Evolutionary conservation across 2,329 filamentous ascomycete genomes (phyloP).

Genomic region (Penicillium sp.): DNA sequence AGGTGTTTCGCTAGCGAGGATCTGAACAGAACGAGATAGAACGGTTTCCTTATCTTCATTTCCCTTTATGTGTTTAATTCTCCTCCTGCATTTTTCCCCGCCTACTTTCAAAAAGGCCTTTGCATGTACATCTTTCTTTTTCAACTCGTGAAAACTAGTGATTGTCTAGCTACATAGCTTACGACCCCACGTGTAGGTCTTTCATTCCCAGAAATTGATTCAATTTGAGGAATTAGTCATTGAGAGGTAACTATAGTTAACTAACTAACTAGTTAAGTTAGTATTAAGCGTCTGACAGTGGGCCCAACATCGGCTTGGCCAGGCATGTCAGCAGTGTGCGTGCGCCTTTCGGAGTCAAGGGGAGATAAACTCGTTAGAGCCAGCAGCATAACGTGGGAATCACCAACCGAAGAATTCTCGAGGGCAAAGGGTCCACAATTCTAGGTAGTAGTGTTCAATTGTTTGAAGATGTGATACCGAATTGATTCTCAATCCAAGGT

Average conservation of each 20-base stretch:
- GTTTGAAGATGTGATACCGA: not conserved
- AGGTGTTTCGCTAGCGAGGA: constrained; percentile 28
- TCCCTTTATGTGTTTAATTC: constrained; percentile 21
- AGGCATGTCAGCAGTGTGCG: not conserved
- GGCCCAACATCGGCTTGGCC: not conserved
- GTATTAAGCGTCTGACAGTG: not conserved
- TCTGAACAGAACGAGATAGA: constrained; percentile 30
- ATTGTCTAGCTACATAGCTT: not conserved
- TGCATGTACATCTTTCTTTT: constrained; percentile 23
- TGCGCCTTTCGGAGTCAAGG: not conserved
- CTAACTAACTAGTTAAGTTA: too few relatives aligned
- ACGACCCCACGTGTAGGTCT: not conserved
- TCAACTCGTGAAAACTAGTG: constrained; percentile 2
- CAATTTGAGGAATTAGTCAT: not conserved
- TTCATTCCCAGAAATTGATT: not conserved
- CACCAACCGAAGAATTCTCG: not conserved
- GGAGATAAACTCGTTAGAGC: not conserved
- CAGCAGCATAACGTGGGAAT: not conserved
- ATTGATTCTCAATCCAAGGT: not conserved
- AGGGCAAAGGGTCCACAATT: not conserved
- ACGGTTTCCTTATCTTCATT: constrained; percentile 17
- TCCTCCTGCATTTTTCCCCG: constrained; percentile 16
- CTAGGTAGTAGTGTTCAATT: not conserved
- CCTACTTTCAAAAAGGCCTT: constrained; percentile 22
- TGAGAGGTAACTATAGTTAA: not conserved